A percentile compares a stretch with the other conserved stretches of the same genome.
Evolutionary conservation across 345 rosid species (phyloP).

Genomic region (Salix arbutifolia): DNA sequence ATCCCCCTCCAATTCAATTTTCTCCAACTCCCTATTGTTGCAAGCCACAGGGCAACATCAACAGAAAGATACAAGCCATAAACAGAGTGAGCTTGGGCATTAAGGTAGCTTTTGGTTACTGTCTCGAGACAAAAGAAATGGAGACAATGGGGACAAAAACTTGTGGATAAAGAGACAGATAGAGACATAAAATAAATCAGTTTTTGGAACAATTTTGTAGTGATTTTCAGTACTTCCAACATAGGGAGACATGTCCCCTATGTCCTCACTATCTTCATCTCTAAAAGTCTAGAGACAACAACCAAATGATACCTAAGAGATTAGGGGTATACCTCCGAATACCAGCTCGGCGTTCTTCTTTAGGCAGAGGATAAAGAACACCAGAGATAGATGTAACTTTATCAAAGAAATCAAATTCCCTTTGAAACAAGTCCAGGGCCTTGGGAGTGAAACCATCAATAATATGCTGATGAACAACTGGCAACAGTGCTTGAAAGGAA

Average conservation of each 20-base stretch:
- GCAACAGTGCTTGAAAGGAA: constrained; percentile 76
- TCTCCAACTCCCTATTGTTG: constrained; percentile 73
- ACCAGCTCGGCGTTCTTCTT: constrained; percentile 96
- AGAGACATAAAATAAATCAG: no score
- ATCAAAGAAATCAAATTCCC: constrained; percentile 94
- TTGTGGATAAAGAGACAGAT: no score
- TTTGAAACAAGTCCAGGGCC: constrained; percentile 72
- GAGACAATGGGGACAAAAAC: no score
- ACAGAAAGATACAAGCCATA: constrained; percentile 8
- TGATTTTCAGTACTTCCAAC: no score
- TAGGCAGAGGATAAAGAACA: constrained; percentile 64
- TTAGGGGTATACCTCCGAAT: constrained; percentile 61
- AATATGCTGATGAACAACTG: constrained; percentile 73
- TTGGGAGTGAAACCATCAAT: constrained; percentile 73
- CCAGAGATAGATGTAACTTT: constrained; percentile 96
- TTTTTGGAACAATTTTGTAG: no score
- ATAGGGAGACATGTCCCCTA: no score
- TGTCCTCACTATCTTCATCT: no score
- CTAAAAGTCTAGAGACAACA: no score
- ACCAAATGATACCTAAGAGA: not conserved
- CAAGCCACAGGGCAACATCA: constrained; percentile 17
- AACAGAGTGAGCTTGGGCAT: constrained; percentile 1
- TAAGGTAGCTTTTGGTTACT: not conserved
- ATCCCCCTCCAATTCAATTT: constrained; percentile 79
- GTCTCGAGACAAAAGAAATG: no score